Base-by-base conservation (phyloP, 2,329 filamentous ascomycete genomes). In the Ophiostoma quercus region DNA sequence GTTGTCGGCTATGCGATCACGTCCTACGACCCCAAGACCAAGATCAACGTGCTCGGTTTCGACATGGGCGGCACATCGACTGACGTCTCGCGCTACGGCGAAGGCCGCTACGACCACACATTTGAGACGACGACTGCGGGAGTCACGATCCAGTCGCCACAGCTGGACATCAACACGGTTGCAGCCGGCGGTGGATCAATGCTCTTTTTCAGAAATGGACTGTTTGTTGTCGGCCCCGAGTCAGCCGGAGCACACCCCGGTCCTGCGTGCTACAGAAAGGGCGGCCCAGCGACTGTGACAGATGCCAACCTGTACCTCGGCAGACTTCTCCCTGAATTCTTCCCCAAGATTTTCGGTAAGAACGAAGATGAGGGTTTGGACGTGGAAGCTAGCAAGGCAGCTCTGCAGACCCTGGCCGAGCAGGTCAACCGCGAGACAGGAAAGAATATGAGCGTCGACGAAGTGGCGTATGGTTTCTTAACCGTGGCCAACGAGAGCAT, bases 61-160 rank as follows among this genome's bases (percentile, higher is more conserved):
- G 94, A 97, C 74, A 97, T 97, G 94, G 92, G 92, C 51, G 94
- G 94, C 12, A 97, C 94, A 0, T 94, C 90, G 70, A 97, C 94
- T 0, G 94, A 97, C 78, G 92, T 97, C 11, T 96, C 92, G 43
- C 84, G 94, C 67, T 97, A 94, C 75, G 92, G 91, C 6, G 88
- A 90, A 69, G 94, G 94, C 19, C 84, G 92, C 69, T 94, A 96
- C 75, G 94, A 97, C 75, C 94, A 97, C 75, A 92, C 96, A 0
- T 97, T 97, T 74, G 94, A 96, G 79, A 96, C 93, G 9, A 72
- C 72, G 16, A 74, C 72, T 0, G 94, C 94, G 0, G 94, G 94
- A n/a, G 92, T 97, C 0, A 94, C 93, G 0, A 95, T 97, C 37
- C 93, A 97, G 75, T 94, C 91, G 0, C 94, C 94, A 0, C 93